Conservation (phyloP, 1,139 yeast genomes). For the Komagataea norvegica region DNA sequence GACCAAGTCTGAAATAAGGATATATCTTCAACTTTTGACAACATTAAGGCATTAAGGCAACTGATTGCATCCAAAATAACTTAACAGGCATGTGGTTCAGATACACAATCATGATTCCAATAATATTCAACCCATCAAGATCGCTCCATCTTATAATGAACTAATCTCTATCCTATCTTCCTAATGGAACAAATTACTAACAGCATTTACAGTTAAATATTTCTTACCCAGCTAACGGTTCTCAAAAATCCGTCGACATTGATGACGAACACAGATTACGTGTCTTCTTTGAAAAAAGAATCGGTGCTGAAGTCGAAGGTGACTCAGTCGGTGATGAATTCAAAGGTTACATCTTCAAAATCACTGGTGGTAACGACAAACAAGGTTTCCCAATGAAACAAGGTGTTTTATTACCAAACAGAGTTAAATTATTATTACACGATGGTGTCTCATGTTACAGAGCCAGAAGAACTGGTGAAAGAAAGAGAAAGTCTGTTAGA, state of each 20-base stretch:
- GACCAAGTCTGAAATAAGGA: too few species aligned
- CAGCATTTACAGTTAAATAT: conserved; percentile 74
- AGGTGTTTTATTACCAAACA: conserved; percentile 99
- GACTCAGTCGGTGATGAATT: conserved; percentile 96
- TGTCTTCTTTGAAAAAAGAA: conserved; percentile 97
- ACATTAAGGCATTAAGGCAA: too few species aligned
- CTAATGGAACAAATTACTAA: conserved; percentile 9
- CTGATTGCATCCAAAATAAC: too few species aligned
- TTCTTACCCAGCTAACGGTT: conserved; percentile 99
- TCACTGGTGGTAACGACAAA: conserved; percentile 99
- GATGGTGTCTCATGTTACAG: conserved; percentile 98
- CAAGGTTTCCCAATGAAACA: conserved; percentile 99
- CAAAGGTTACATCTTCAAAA: conserved; percentile 98
- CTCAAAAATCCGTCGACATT: conserved; percentile 94
- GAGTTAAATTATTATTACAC: conserved; percentile 92
- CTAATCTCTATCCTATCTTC: neutral
- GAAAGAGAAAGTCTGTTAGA: conserved; percentile 99
- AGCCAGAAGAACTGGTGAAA: conserved; percentile 98
- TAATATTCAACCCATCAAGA: too few species aligned
- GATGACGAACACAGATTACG: conserved; percentile 99
- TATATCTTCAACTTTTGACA: too few species aligned
- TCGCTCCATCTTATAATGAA: neutral
- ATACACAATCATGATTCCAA: too few species aligned
- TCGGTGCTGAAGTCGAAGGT: conserved; percentile 99
- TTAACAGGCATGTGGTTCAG: too few species aligned